Evolutionary conservation across 169 alveolate species (phyloP), one percentile per base, ranked within the genome.

Genomic region (Eimeria praecox): DNA sequence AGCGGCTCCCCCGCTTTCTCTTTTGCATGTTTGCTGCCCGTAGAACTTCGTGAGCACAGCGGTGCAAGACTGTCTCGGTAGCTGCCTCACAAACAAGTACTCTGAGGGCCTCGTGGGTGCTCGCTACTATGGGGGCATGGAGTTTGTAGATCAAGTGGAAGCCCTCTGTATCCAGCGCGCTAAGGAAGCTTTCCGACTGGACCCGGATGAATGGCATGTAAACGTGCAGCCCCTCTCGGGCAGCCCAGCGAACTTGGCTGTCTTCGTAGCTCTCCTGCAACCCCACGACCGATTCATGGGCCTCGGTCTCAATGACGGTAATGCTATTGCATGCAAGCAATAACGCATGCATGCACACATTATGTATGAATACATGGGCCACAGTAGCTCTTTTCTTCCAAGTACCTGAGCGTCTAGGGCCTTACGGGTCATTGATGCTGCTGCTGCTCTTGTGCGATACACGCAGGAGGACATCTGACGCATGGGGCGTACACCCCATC

Each of bases 31-130:
- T 38, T 40, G 82, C 44, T 40, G 52, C 30, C 20, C 8, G 46
- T 91, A 89, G 97, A 97, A 93, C 92, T 95, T 94, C 96, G 95
- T 96, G 86, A 94, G 91, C 78, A 96, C n/a, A 88, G 97, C 95
- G 56, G 99, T 98, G 78, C 91, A 98, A 90, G 99, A 99, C 71
- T 99, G 99, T 35, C 97, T 98, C 42, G 99, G 99, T 52, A 95
- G 98, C 78, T 96, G 97, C 64, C 97, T 99, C 94, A 98, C 99
- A 44, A 98, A 98, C 98, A 98, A 99, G 96, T 99, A 99, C 94
- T 96, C 99, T 42, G 99, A 99, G 96, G 99, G 99, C 14, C 98
- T 98, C 95, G 99, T 99, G 27, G 99, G 99, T 33, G 98, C 99
- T 24, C 97, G 99, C 24, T 97, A 97, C 98, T 99, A 98, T 93